phyloP scores from a whole-genome alignment of 331 rosid species.

The Phaseolus coccineus region DNA sequence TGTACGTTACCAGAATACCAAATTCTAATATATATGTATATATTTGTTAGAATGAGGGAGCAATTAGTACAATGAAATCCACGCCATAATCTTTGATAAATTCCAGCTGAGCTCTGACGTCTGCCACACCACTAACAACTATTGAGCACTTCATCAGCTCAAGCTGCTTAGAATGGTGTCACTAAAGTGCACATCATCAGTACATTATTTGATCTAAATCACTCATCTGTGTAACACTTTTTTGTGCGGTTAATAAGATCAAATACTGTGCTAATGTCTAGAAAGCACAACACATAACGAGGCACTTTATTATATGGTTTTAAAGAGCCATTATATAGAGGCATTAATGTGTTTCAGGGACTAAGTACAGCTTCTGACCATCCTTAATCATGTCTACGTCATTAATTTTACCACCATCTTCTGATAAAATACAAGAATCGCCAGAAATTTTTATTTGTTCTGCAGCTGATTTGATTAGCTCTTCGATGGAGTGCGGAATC shows the following conservation, averaged over 20 bases:
- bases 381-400: constrained; percentile 76
- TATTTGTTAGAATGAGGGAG: background rate
- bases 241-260: background rate
- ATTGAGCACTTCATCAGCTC: background rate
- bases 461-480: constrained; percentile 64
- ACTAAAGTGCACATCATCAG: constrained; percentile 29
- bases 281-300: constrained; percentile 18
- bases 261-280: constrained; percentile 16
- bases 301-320: constrained; percentile 17
- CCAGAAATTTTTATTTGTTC: constrained; percentile 57
- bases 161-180: background rate
- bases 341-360: constrained; percentile 53
- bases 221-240: constrained; percentile 11
- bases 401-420: constrained; percentile 87
- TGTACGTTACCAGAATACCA: background rate
- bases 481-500: constrained; percentile 76
- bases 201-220: constrained; percentile 35
- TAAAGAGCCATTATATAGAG: constrained; percentile 34
- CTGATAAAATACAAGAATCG: constrained; percentile 66
- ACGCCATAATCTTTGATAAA: background rate
- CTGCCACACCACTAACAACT: background rate
- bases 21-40: background rate
- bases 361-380: constrained; percentile 79
- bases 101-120: background rate
- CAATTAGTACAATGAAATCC: background rate